These are phyloP conservation scores for Kentomonas sorsogonicus DNA, from an alignment of 208 protist genomes.

Conservation along the genomic window DNA sequence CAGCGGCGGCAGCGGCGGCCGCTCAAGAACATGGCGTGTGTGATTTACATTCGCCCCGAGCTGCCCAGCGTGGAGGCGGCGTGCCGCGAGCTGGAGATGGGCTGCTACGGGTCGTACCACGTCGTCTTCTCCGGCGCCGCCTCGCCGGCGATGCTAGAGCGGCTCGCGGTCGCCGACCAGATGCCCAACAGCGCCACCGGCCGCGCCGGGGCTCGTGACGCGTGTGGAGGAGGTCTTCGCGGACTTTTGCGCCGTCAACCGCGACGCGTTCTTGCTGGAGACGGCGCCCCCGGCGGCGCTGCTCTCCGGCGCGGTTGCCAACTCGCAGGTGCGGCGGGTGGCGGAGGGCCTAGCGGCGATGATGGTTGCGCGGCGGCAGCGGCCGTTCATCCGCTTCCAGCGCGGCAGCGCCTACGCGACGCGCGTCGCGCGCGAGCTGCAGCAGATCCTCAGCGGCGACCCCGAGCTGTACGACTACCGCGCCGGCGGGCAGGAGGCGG, in stretches of 20 bases:
- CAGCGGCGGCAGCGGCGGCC: slow-evolving; percentile 55
- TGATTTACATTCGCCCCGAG: slow-evolving; percentile 92
- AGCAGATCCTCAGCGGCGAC: slow-evolving; percentile 66
- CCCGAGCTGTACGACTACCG: slow-evolving; percentile 86
- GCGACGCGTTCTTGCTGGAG: slow-evolving; percentile 70
- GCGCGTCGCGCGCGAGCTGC: slow-evolving; percentile 69
- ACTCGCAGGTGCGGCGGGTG: slow-evolving; percentile 28
- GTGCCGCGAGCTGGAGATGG: slow-evolving; percentile 81
- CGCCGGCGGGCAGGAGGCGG: slow-evolving; percentile 36
- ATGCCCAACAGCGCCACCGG: neutral
- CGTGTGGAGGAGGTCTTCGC: slow-evolving; percentile 94
- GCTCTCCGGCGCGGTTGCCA: slow-evolving; percentile 26
- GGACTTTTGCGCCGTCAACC: slow-evolving; percentile 93
- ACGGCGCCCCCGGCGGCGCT: slow-evolving; percentile 32
- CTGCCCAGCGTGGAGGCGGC: slow-evolving; percentile 80
- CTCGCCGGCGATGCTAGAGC: slow-evolving; percentile 60
- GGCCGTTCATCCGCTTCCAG: slow-evolving; percentile 69
- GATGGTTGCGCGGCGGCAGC: slow-evolving; percentile 69
- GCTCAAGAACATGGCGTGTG: slow-evolving; percentile 92
- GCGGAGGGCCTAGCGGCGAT: slow-evolving; percentile 70
- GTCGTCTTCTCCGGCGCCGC: slow-evolving; percentile 92
- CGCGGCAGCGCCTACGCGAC: slow-evolving; percentile 52
- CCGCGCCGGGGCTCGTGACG: slow-evolving; percentile 74
- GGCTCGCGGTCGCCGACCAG: slow-evolving; percentile 91
- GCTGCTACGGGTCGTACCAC: slow-evolving; percentile 78